Evolutionary conservation across 2,329 filamentous ascomycete genomes (phyloP).

Genomic region (Colletotrichum viniferum): DNA sequence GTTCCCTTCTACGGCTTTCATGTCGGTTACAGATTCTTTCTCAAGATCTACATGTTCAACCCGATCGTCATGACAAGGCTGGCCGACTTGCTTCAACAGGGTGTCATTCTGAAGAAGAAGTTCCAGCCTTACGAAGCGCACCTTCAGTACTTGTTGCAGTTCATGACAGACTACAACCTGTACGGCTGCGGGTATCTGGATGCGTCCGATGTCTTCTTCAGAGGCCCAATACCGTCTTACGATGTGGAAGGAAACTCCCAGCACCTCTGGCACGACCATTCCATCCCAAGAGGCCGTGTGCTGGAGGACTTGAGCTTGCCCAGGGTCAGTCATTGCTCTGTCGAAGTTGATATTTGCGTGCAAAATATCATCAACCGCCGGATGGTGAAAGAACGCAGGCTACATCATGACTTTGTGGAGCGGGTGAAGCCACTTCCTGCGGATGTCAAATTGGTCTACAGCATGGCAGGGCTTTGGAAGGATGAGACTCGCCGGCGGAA

Average conservation of each 20-base stretch:
- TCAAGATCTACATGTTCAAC: conserved; percentile 95
- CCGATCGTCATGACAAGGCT: conserved; percentile 86
- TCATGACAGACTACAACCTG: conserved; percentile 98
- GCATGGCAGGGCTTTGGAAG: conserved; percentile 92
- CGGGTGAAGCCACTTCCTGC: conserved; percentile 63
- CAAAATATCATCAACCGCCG: conserved; percentile 86
- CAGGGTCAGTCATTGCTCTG: conserved; percentile 82
- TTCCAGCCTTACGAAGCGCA: conserved; percentile 96
- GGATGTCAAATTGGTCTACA: conserved; percentile 85
- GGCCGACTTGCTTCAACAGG: conserved; percentile 85
- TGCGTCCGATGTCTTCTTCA: conserved; percentile 72
- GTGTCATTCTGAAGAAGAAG: conserved; percentile 79
- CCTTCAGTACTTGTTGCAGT: conserved; percentile 89
- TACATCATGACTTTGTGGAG: conserved; percentile 90
- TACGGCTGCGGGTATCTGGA: conserved; percentile 92
- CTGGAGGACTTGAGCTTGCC: conserved; percentile 69
- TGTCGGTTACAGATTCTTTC: conserved; percentile 87
- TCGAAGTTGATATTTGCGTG: conserved; percentile 89
- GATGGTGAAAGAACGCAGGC: conserved; percentile 73
- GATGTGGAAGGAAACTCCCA: conserved; percentile 61
- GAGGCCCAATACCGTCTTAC: conserved; percentile 74
- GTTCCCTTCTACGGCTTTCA: conserved; percentile 96
- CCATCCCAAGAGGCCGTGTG: conserved; percentile 64
- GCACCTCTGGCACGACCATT: conserved; percentile 82
- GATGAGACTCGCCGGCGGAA: conserved; percentile 85